These are phyloP conservation scores for Colletotrichum lupini DNA, from an alignment of 2,329 filamentous ascomycete genomes.

Conservation along the genomic window DNA sequence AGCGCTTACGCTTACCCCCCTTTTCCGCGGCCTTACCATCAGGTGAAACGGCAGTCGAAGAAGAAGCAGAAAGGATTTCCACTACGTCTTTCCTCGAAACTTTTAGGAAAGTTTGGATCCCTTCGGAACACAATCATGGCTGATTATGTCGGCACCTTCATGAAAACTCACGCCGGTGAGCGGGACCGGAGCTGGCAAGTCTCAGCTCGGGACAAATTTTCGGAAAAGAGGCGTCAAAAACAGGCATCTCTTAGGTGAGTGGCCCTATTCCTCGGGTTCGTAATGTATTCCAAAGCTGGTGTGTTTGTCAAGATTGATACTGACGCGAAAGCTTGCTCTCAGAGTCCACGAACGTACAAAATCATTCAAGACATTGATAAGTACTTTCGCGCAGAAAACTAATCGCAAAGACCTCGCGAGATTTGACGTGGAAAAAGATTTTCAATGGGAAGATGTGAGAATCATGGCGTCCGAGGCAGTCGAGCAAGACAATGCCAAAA, in stretches of 20 bases:
- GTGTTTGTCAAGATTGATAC: background rate
- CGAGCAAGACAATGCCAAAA: slow-evolving; percentile 7
- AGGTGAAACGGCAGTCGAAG: too few relatives aligned
- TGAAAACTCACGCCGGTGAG: background rate
- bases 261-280: too few relatives aligned
- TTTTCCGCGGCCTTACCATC: background rate
- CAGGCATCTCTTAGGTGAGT: background rate
- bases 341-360: background rate
- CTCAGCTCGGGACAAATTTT: background rate
- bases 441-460: slow-evolving; percentile 15
- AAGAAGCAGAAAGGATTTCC: too few relatives aligned
- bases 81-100: too few relatives aligned
- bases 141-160: background rate
- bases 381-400: background rate
- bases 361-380: background rate
- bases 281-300: background rate
- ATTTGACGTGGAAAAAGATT: slow-evolving; percentile 6
- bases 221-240: background rate
- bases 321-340: background rate
- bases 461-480: slow-evolving; percentile 1
- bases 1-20: background rate
- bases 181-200: slow-evolving; percentile 7
- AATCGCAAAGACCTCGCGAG: background rate
- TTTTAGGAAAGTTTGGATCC: background rate
- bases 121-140: background rate